phyloP scores from a whole-genome alignment of 257 asterid species.

The Nicotiana undulata region DNA sequence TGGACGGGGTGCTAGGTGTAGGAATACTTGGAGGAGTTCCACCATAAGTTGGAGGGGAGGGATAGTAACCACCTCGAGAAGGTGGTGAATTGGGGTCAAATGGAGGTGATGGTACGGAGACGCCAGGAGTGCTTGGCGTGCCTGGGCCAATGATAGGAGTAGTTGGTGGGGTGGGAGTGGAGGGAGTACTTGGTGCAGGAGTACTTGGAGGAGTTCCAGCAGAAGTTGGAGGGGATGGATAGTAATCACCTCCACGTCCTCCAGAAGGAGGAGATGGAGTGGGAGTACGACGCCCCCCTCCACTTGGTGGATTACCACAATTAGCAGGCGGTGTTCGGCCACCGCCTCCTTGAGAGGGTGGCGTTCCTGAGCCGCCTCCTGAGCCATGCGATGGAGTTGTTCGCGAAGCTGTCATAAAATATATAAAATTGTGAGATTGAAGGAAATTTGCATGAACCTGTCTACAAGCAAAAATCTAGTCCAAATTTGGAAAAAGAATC shows the following conservation, averaged over 20 bases:
- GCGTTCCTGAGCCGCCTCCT: constrained; percentile 38
- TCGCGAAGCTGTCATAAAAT: constrained; percentile 27
- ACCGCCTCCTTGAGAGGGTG: constrained; percentile 43
- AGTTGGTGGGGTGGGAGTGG: constrained; percentile 21
- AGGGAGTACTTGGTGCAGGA: background rate
- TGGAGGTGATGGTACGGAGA: background rate
- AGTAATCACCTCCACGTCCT: background rate
- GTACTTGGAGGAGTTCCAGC: constrained; percentile 9
- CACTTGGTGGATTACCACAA: constrained; percentile 62
- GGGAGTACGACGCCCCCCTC: constrained; percentile 43
- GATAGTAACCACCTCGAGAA: background rate
- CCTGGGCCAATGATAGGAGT: constrained; percentile 15
- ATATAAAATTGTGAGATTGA: background rate
- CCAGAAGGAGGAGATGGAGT: constrained; percentile 36
- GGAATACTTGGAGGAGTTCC: constrained; percentile 24
- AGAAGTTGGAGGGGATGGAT: constrained; percentile 8
- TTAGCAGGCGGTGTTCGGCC: constrained; percentile 42
- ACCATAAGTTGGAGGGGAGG: background rate
- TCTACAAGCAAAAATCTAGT: background rate
- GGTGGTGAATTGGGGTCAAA: background rate
- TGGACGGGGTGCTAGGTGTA: constrained; percentile 9
- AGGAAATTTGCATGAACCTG: background rate
- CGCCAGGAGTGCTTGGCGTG: background rate
- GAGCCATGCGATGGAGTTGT: constrained; percentile 38
- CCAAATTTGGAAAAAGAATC: background rate